Base-by-base conservation (phyloP, 108 stramenopile species). In the Cylindrotheca fusiformis region DNA sequence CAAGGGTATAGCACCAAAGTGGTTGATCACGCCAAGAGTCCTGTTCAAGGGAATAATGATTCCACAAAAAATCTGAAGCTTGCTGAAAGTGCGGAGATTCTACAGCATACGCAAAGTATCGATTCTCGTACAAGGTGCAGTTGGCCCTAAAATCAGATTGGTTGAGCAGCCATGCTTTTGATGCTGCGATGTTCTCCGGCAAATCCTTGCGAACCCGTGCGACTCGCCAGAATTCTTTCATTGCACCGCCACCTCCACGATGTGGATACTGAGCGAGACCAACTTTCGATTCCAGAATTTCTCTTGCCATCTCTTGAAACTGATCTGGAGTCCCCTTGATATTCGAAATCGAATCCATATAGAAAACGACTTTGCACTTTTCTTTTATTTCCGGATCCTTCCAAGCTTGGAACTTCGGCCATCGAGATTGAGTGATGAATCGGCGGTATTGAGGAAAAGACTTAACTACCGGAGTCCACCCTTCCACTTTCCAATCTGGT, bases 1-100 rank as follows among this genome's bases (percentile, higher is more conserved):
- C 49, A 26, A 72, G 41, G 25, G 55, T 26, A 30, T 72, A 72
- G 31, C 63, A 65, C 71, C 71, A 72, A 12, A 72, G 32, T 24
- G 71, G 71, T 46, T 72, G 71, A 65, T 72, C 71, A 45, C 71
- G 52, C 60, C 60, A 72, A 19, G 62, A 64, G 58, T 72, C 71
- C 6, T 55, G 5, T 59, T 72, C 71, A 33, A 49, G 23, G 1
- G 71, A 72, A 60, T 72, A 72, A 17, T 54, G 71, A 27, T 55
- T 20, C 71, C 71, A 72, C 27, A 72, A 65, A 30, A 65, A 72
- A 32, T 55, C 46, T 1, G 50, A 23, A 1, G 64, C 32, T 31
- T 65, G 52, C 23, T 47, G 26, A 59, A 58, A 65, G 20, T 46
- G 22, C 25, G 32, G 17, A 1, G 63, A 51, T 19, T 47, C 19